Percentiles rank a stretch among this genome's conserved stretches.
Evolutionary conservation across 2,329 filamentous ascomycete species (phyloP).

Genomic region (Aureobasidium sp.): DNA sequence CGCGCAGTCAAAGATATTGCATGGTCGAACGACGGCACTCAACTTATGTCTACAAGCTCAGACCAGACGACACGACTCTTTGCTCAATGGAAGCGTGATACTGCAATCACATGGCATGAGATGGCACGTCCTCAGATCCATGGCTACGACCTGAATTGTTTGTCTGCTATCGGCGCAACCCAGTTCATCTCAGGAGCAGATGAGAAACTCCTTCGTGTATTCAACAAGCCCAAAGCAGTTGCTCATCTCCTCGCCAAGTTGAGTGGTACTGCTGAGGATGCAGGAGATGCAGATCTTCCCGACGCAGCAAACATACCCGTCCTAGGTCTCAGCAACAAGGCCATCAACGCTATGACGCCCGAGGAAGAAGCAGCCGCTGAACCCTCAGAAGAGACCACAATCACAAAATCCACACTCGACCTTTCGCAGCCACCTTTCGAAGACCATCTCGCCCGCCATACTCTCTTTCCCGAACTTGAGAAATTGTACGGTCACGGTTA

Average conservation of each 20-base stretch:
- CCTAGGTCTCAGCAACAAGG: conserved; percentile 92
- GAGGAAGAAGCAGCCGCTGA: conserved; percentile 38
- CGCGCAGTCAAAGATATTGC: conserved; percentile 72
- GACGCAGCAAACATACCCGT: conserved; percentile 94
- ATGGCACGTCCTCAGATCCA: conserved; percentile 95
- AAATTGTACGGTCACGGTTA: conserved; percentile 98
- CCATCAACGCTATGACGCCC: conserved; percentile 51
- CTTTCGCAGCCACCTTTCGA: conserved; percentile 74
- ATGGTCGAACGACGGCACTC: conserved; percentile 77
- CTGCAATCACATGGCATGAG: conserved; percentile 73
- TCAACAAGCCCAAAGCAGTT: conserved; percentile 79
- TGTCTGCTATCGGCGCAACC: conserved; percentile 64
- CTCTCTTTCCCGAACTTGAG: conserved; percentile 91
- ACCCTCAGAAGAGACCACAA: conserved; percentile 35
- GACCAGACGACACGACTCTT: conserved; percentile 92
- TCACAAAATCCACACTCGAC: conserved; percentile 56
- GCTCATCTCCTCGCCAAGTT: conserved; percentile 56
- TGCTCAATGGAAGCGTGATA: conserved; percentile 61
- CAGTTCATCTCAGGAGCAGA: conserved; percentile 93
- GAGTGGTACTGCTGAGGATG: conserved; percentile 1
- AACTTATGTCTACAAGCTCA: conserved; percentile 78
- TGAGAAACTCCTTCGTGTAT: conserved; percentile 95
- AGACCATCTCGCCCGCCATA: conserved; percentile 81
- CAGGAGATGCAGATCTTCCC: conserved; percentile 46
- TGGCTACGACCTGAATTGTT: conserved; percentile 94